These are phyloP conservation scores for Solanum chmielewskii DNA, from an alignment of 257 asterid species.

Conservation along the genomic window DNA sequence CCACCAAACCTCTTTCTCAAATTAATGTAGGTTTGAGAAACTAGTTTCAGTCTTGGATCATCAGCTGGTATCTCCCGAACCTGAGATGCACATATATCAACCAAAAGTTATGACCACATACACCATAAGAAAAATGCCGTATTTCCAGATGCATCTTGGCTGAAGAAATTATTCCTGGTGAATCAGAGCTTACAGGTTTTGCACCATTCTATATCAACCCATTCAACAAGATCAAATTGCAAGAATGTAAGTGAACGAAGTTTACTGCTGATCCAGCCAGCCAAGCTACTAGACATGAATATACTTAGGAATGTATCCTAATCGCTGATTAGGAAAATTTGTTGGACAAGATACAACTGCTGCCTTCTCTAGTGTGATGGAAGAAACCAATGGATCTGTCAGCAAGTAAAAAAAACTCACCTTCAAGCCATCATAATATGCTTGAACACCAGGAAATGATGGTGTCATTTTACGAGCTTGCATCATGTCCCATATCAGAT, in stretches of 20 bases:
- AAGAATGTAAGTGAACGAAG: not conserved
- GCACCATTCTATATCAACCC: not conserved
- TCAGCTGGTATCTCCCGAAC: slow-evolving; percentile 75
- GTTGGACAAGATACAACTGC: not conserved
- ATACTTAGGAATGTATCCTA: not conserved
- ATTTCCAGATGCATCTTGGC: not conserved
- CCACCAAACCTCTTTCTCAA: slow-evolving; percentile 18
- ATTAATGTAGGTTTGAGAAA: slow-evolving; percentile 28
- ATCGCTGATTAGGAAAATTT: not conserved
- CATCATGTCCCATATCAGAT: slow-evolving; percentile 87
- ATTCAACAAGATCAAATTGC: not conserved
- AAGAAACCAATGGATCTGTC: not conserved
- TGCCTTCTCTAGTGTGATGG: not conserved
- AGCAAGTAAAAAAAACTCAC: slow-evolving; percentile 28
- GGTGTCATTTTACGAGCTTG: slow-evolving; percentile 46
- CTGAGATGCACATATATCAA: slow-evolving; percentile 25
- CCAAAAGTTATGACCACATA: not conserved
- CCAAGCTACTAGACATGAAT: not conserved
- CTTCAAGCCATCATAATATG: slow-evolving; percentile 64
- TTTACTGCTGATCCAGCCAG: not conserved
- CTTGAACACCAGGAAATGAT: slow-evolving; percentile 47
- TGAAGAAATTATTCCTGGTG: not conserved
- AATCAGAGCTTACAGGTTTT: not conserved
- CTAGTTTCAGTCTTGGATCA: slow-evolving; percentile 63
- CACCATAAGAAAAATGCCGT: not conserved